Conservation (phyloP, 345 rosid genomes). For the Iberis pinnata region DNA sequence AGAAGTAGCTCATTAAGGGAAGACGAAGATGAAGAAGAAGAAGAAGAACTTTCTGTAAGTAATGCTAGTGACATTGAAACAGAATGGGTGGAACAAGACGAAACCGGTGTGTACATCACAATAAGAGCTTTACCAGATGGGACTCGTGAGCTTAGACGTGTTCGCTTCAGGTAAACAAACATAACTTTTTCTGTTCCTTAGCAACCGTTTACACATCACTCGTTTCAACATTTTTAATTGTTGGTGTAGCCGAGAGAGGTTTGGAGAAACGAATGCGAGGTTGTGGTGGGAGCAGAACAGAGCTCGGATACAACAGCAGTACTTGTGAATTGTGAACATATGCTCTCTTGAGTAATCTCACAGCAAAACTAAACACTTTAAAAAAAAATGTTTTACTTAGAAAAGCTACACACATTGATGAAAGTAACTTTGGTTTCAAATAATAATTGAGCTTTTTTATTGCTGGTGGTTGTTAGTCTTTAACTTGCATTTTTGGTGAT, state of each 20-base stretch:
- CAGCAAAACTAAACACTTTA: too few relatives aligned
- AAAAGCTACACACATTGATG: too few relatives aligned
- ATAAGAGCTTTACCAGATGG: conserved; percentile 74
- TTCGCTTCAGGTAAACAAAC: conserved; percentile 75
- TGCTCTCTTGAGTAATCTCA: too few relatives aligned
- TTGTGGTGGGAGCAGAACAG: conserved; percentile 97
- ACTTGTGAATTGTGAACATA: too few relatives aligned
- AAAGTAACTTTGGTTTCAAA: too few relatives aligned
- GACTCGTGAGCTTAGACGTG: conserved; percentile 81
- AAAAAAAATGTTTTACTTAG: too few relatives aligned
- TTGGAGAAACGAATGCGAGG: conserved; percentile 83
- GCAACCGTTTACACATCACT: too few relatives aligned
- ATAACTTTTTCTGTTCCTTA: not conserved
- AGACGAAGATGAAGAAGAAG: conserved; percentile 36
- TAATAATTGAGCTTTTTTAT: too few relatives aligned
- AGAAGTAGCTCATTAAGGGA: conserved; percentile 78
- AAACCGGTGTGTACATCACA: conserved; percentile 89
- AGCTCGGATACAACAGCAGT: conserved; percentile 84
- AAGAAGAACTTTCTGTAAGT: conserved; percentile 75
- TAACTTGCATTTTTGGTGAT: too few relatives aligned
- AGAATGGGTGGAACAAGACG: conserved; percentile 96
- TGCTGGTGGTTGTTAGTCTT: too few relatives aligned
- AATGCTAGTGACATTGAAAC: conserved; percentile 87
- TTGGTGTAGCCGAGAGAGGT: conserved; percentile 77
- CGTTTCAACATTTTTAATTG: too few relatives aligned